phyloP scores from a whole-genome alignment of 768 basidiomycete genomes.

The Stropharia rugosoannulata region DNA sequence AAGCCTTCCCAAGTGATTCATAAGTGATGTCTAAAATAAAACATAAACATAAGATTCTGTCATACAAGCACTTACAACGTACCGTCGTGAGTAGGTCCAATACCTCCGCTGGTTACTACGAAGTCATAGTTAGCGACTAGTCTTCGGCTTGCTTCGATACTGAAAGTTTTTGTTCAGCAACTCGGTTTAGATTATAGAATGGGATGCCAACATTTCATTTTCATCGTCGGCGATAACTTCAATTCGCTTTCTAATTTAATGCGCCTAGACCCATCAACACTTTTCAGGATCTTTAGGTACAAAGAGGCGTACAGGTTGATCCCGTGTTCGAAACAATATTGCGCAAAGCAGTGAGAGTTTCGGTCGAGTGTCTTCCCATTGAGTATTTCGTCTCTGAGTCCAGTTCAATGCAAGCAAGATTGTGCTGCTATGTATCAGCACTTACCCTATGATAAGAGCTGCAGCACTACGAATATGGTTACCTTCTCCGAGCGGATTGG shows the following conservation, averaged over 20 bases:
- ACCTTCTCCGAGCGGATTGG: slow-evolving; percentile 69
- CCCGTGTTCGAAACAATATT: slow-evolving; percentile 86
- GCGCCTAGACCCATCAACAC: slow-evolving; percentile 27
- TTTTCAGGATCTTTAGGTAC: slow-evolving; percentile 6
- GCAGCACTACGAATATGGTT: slow-evolving; percentile 72
- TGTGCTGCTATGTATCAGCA: slow-evolving; percentile 2
- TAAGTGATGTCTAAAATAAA: slow-evolving; percentile 78
- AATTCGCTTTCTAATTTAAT: slow-evolving; percentile 66
- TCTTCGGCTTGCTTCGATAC: slow-evolving; percentile 80
- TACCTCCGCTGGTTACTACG: slow-evolving; percentile 89
- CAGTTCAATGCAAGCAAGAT: not conserved
- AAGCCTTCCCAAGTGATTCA: slow-evolving; percentile 82
- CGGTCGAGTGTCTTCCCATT: slow-evolving; percentile 88
- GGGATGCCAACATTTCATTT: slow-evolving; percentile 70
- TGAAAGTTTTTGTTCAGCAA: slow-evolving; percentile 24
- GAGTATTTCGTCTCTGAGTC: slow-evolving; percentile 79
- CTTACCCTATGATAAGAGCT: slow-evolving; percentile 75
- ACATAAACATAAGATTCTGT: not conserved
- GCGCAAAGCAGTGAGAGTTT: slow-evolving; percentile 86
- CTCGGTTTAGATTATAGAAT: not conserved
- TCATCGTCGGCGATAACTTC: slow-evolving; percentile 93
- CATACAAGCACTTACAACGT: slow-evolving; percentile 15
- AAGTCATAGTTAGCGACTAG: slow-evolving; percentile 85
- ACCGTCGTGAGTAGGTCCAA: slow-evolving; percentile 92
- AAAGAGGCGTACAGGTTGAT: slow-evolving; percentile 60